Evolutionary conservation across 805 yeast species (phyloP), one percentile per base, ranked within the genome.

Genomic region (Kazachstania bromeliacearum): DNA sequence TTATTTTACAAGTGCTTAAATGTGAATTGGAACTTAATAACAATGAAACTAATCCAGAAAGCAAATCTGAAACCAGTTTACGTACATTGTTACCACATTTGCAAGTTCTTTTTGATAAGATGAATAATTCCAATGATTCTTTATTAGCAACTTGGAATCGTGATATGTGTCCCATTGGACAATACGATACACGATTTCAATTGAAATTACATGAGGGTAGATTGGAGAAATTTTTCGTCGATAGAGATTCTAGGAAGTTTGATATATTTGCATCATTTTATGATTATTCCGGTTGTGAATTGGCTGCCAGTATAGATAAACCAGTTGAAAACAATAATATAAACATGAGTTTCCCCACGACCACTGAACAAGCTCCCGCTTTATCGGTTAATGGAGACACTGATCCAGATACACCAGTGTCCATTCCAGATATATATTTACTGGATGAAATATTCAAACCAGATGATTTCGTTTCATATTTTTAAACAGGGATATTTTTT

Each of bases 391-490:
- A 28, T 29, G 23, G 23, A 5, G 34, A 3, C n/a, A n/a, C n/a
- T n/a, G n/a, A n/a, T n/a, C n/a, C n/a, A n/a, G n/a, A n/a, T n/a
- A n/a, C n/a, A n/a, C n/a, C n/a, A n/a, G n/a, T n/a, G n/a, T n/a
- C n/a, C n/a, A n/a, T n/a, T n/a, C n/a, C n/a, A 4, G 45, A 47
- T 37, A 32, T 47, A n/a, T 45, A 40, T 13, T 36, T 51, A 20
- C 38, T 53, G 9, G 45, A 47, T 21, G 53, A 48, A 13, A 41
- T 53, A 37, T 53, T 53, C 29, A 56, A 53, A 33, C 58, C 55
- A 14, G 27, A 46, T n/a, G 58, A 53, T 34, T 50, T 53, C 31
- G 36, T 50, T 5, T 51, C 58, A 1, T 48, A 42, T 31, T 51
- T 53, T 17, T 14, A 28, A 15, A 20, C n/a, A n/a, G n/a, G n/a